Conservation (phyloP, 441 rosid species). For the Breynia disticha region DNA sequence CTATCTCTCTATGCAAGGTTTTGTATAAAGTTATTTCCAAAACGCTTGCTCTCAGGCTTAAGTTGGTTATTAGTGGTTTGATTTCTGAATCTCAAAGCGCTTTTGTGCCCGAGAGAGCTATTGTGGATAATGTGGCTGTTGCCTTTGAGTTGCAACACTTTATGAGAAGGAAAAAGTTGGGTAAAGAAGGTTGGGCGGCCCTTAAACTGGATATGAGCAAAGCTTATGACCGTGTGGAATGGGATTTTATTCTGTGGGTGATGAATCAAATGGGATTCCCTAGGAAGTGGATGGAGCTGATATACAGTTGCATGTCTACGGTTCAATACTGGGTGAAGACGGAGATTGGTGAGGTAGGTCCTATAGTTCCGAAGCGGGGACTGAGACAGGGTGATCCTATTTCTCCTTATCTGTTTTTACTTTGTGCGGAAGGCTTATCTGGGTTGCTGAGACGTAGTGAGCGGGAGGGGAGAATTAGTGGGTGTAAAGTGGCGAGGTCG, state of each 20-base stretch:
- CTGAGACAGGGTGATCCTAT: slow-evolving; percentile 6
- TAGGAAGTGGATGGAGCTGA: background rate
- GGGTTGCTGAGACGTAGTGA: background rate
- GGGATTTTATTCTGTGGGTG: background rate
- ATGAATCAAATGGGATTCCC: background rate
- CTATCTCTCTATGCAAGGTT: too few species aligned
- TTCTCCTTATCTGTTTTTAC: background rate
- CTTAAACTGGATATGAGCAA: slow-evolving; percentile 5
- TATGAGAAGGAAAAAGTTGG: too few species aligned
- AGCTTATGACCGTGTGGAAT: slow-evolving; percentile 3
- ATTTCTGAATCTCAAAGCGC: too few species aligned
- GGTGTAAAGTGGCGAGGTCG: background rate
- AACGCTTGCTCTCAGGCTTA: too few species aligned
- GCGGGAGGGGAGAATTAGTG: background rate
- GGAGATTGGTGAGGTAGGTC: background rate
- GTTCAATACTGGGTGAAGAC: too few species aligned
- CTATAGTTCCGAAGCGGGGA: background rate
- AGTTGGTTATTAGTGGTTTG: too few species aligned
- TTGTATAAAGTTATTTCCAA: too few species aligned
- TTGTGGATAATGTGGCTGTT: too few species aligned
- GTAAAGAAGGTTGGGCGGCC: background rate
- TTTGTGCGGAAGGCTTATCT: background rate
- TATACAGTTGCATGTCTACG: background rate
- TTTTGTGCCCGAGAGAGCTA: too few species aligned
- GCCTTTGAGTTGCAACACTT: too few species aligned